Evolutionary conservation across 495 filamentous ascomycete species (phyloP), one percentile per base, ranked within the genome.

Genomic region (Clavariopsis aquatica): DNA sequence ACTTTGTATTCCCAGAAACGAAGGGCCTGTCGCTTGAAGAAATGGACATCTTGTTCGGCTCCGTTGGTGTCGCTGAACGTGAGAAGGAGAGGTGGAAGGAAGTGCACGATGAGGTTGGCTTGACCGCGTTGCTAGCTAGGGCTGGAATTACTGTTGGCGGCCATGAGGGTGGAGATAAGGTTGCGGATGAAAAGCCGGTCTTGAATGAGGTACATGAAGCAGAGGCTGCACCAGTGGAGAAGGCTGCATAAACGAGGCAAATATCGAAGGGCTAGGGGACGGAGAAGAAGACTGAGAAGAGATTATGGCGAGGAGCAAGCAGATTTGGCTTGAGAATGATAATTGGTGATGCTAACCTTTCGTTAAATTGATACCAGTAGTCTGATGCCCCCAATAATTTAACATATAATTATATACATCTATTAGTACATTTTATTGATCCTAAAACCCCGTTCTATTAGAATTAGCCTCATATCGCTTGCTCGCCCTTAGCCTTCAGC

Each of bases 1-100:
- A 73, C 27, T 70, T 77, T 36, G 70, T 78, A 41, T 75, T 81
- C n/a, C 80, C 80, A 0, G 80, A 82, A 64, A 82, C 80, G 7
- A 82, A 81, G 60, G 71, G 76, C n/a, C 68, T 79, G 4, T 85
- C 72, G 51, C 66, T 68, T 65, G 76, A 77, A 71, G 77, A 83
- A 69, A 83, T 84, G 88, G 90, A 93, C 65, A 80, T 89, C 59
- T 82, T 92, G 52, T 93, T 93, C 71, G 89, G 89, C 36, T 53
- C 36, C 23, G 55, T 68, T 13, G 68, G 68, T 57, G 53, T 64
- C 15, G 68, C 68, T 1, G 59, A 66, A 20, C 47, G 49, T 7
- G 68, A 71, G 53, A 65, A 66, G 52, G 68, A 71, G 68, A 49
- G 58, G 22, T 67, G 64, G 68, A 38, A 19, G 15, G 64, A 68